Conservation (phyloP, 1,284 basidiomycete species). For the Rhodotorula sp. region DNA sequence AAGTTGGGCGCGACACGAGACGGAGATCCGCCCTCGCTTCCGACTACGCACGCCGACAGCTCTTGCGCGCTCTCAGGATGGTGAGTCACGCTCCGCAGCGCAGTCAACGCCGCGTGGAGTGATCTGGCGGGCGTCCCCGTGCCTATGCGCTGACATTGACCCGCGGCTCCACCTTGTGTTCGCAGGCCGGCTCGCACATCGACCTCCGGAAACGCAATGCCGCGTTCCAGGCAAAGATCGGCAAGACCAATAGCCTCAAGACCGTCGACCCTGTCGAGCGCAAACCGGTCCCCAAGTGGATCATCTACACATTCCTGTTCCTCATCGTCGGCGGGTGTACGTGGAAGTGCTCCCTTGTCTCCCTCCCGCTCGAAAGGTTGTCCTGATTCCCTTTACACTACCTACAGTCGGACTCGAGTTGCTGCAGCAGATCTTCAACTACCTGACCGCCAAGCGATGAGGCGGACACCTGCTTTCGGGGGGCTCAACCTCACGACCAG, state of each 20-base stretch:
- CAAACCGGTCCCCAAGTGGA: conserved; percentile 14
- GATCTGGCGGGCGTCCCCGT: too few species aligned
- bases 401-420: conserved; percentile 25
- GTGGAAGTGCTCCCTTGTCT: not conserved
- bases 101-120: not conserved
- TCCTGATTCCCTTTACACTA: not conserved
- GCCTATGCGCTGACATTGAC: too few species aligned
- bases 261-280: conserved; percentile 8
- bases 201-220: conserved; percentile 31
- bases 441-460: conserved; percentile 5
- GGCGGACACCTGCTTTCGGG: too few species aligned
- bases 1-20: too few species aligned
- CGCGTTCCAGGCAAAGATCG: conserved; percentile 23
- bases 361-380: not conserved
- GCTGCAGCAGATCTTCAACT: conserved; percentile 18
- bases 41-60: too few species aligned
- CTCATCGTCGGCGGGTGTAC: conserved; percentile 20
- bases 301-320: conserved; percentile 1
- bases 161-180: not conserved
- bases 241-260: conserved; percentile 28
- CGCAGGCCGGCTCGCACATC: conserved; percentile 32
- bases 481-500: too few species aligned
- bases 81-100: not conserved
- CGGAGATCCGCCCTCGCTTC: too few species aligned
- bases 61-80: too few species aligned